Evolutionary conservation across 2,329 filamentous ascomycete species (phyloP).

Genomic region (Sporothrix brunneoviolacea): DNA sequence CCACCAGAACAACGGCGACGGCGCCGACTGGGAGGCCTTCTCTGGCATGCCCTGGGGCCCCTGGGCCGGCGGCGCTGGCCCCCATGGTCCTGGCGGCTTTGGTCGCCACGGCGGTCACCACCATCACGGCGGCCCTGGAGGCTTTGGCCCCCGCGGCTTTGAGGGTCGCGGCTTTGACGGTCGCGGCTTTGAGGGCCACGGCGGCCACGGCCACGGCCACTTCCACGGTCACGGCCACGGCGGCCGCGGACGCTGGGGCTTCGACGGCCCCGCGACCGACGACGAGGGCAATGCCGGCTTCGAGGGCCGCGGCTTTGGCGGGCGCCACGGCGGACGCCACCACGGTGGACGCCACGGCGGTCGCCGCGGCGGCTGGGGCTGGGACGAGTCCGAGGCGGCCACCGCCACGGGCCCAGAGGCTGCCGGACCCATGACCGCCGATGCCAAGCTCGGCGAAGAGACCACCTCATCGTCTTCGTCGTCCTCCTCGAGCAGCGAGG

Average conservation of each 20-base stretch:
- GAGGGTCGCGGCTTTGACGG: background rate
- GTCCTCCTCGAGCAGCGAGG: slow-evolving; percentile 6
- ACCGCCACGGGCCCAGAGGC: slow-evolving; percentile 13
- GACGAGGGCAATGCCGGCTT: background rate
- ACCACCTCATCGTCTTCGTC: slow-evolving; percentile 4
- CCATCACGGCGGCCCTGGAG: background rate
- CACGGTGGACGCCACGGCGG: slow-evolving; percentile 3
- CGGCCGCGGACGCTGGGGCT: background rate
- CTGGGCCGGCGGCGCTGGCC: background rate
- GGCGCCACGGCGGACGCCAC: background rate
- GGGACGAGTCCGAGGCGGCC: slow-evolving; percentile 12
- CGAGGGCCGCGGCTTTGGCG: background rate
- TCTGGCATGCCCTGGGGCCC: background rate
- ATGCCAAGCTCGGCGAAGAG: slow-evolving; percentile 11
- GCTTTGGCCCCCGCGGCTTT: background rate
- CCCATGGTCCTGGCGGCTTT: background rate
- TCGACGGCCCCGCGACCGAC: background rate
- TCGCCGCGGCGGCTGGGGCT: background rate
- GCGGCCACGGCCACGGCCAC: background rate
- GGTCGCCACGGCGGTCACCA: background rate
- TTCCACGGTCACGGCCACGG: background rate
- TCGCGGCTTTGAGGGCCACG: background rate
- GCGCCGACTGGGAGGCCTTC: slow-evolving; percentile 3
- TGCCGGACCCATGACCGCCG: slow-evolving; percentile 14
- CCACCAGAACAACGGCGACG: no score